phyloP scores from a whole-genome alignment of 176 grass and related monocot genomes.

The Pharus latifolius region DNA sequence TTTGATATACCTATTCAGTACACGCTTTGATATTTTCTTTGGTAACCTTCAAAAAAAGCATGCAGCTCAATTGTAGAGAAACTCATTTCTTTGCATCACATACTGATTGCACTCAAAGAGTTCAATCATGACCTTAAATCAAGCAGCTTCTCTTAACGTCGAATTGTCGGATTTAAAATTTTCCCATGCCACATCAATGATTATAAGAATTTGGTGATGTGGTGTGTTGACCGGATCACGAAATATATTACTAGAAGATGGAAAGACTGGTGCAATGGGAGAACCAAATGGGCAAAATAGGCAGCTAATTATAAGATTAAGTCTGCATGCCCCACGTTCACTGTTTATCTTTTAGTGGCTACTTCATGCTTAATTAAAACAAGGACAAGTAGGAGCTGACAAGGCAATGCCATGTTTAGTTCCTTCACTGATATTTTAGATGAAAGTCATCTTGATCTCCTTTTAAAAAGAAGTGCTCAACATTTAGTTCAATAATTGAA shows the following conservation, averaged over 20 bases:
- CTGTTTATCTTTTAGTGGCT: neutral
- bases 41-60: neutral
- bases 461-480: neutral
- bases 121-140: too few relatives aligned
- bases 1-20: neutral
- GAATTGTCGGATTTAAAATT: too few relatives aligned
- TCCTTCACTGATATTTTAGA: conserved; percentile 11
- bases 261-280: neutral
- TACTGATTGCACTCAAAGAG: neutral
- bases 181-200: too few relatives aligned
- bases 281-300: neutral
- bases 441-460: neutral
- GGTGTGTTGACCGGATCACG: too few relatives aligned
- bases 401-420: neutral
- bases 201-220: too few relatives aligned
- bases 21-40: neutral
- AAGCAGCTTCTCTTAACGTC: too few relatives aligned
- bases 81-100: neutral
- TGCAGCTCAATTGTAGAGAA: neutral
- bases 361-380: neutral
- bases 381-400: neutral
- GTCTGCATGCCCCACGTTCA: neutral
- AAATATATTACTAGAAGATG: neutral
- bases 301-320: neutral
- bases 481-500: conserved; percentile 3